Percentiles rank a stretch among this genome's conserved stretches.
phyloP scores from a whole-genome alignment of 495 filamentous ascomycete genomes.

The Aspergillus olivimuriae region DNA sequence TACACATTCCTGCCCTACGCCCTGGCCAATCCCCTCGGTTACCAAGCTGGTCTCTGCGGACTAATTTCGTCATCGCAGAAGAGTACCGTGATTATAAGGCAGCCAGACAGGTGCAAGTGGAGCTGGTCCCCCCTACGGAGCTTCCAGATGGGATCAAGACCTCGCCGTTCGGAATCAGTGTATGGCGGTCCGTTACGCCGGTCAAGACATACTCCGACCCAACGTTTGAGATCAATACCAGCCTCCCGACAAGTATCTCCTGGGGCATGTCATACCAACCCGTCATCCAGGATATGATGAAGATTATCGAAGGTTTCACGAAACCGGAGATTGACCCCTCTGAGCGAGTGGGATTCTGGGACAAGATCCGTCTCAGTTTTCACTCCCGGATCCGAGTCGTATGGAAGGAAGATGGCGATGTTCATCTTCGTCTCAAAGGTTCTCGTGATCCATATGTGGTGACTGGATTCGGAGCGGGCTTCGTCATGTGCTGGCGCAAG shows the following conservation, averaged over 20 bases:
- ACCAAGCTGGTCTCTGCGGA: slow-evolving; percentile 75
- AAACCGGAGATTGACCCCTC: slow-evolving; percentile 92
- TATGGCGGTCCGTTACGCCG: slow-evolving; percentile 86
- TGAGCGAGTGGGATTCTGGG: slow-evolving; percentile 95
- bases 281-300: slow-evolving; percentile 99
- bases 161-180: slow-evolving; percentile 66
- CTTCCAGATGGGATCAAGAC: slow-evolving; percentile 31
- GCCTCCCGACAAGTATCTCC: slow-evolving; percentile 82
- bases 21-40: slow-evolving; percentile 71
- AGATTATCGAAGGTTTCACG: slow-evolving; percentile 95
- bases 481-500: slow-evolving; percentile 96
- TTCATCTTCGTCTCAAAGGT: slow-evolving; percentile 88
- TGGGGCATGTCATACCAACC: slow-evolving; percentile 98
- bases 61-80: slow-evolving; percentile 95
- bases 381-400: slow-evolving; percentile 85
- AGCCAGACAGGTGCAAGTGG: slow-evolving; percentile 70
- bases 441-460: slow-evolving; percentile 90
- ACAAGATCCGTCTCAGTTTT: slow-evolving; percentile 92
- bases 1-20: slow-evolving; percentile 83
- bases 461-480: slow-evolving; percentile 86
- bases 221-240: slow-evolving; percentile 84
- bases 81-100: slow-evolving; percentile 77
- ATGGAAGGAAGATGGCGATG: slow-evolving; percentile 94
- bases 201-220: slow-evolving; percentile 98
- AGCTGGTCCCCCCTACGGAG: slow-evolving; percentile 71